Conservation (phyloP, 2,329 filamentous ascomycete genomes). For the Albifimbria verrucaria region DNA sequence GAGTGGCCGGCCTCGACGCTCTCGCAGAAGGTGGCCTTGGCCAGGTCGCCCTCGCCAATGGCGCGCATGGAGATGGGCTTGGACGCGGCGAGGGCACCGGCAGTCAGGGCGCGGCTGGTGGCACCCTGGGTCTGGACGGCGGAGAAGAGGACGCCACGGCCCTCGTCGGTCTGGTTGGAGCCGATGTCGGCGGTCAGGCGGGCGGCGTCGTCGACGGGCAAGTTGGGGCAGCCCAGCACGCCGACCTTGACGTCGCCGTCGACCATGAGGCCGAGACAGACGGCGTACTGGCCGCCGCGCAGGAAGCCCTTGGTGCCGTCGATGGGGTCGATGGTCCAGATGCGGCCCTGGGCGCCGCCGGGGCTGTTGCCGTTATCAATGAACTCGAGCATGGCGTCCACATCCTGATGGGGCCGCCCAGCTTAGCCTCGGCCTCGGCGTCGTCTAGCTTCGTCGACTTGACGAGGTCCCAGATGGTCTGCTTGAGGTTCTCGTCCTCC, state of each 20-base stretch:
- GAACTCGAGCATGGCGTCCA: slow-evolving; percentile 63
- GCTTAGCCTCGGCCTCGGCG: slow-evolving; percentile 55
- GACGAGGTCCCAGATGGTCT: slow-evolving; percentile 79
- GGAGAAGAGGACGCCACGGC: slow-evolving; percentile 84
- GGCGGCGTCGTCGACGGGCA: slow-evolving; percentile 76
- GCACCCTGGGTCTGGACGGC: slow-evolving; percentile 79
- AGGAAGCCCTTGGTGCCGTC: slow-evolving; percentile 98
- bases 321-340: slow-evolving; percentile 97
- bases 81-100: slow-evolving; percentile 45
- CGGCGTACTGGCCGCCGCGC: slow-evolving; percentile 92
- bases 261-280: slow-evolving; percentile 87
- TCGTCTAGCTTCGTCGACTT: slow-evolving; percentile 63
- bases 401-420: slow-evolving; percentile 66
- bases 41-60: slow-evolving; percentile 67
- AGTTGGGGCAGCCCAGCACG: slow-evolving; percentile 91
- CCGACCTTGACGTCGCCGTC: slow-evolving; percentile 93
- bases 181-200: slow-evolving; percentile 64
- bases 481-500: slow-evolving; percentile 62
- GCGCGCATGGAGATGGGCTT: slow-evolving; percentile 77
- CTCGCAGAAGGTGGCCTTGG: slow-evolving; percentile 90
- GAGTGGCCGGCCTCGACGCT: slow-evolving; percentile 93
- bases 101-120: slow-evolving; percentile 68
- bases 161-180: slow-evolving; percentile 68
- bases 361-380: slow-evolving; percentile 67
- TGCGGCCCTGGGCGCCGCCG: slow-evolving; percentile 71